Percentiles rank a stretch among this genome's conserved stretches.
Evolutionary conservation across 2,329 filamentous ascomycete genomes (phyloP).

Genomic region (Fusarium hainanense): DNA sequence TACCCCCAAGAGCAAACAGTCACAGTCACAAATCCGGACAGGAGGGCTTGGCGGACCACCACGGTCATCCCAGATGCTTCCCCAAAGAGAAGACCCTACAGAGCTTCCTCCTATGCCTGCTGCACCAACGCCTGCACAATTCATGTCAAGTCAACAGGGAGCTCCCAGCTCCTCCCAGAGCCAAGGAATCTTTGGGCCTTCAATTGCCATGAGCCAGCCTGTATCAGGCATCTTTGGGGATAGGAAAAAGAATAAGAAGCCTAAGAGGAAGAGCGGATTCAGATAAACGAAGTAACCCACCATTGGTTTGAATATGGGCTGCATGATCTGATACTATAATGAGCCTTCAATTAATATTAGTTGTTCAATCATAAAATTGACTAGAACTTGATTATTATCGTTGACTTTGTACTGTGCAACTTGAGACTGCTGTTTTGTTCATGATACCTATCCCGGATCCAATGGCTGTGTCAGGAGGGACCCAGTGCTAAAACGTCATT

Average conservation of each 20-base stretch:
- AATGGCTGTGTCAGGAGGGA: not conserved
- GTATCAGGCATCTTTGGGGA: conserved; percentile 60
- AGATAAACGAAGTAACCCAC: conserved; percentile 40
- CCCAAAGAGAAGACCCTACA: conserved; percentile 21
- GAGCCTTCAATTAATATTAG: not conserved
- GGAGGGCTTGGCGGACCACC: not conserved
- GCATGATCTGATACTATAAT: not conserved
- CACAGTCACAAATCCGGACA: not conserved
- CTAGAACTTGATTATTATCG: not conserved
- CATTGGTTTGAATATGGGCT: no score
- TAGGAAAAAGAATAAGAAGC: conserved; percentile 57
- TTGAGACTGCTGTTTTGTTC: conserved; percentile 14
- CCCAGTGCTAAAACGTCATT: conserved; percentile 37
- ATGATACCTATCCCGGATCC: conserved; percentile 9
- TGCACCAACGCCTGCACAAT: conserved; percentile 42
- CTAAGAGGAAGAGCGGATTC: conserved; percentile 57
- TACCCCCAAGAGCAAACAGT: conserved; percentile 12
- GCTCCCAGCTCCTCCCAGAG: conserved; percentile 51
- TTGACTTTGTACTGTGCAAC: not conserved
- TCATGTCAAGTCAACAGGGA: conserved; percentile 53
- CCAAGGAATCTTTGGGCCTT: conserved; percentile 44
- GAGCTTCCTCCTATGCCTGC: conserved; percentile 30
- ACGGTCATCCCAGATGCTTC: conserved; percentile 26
- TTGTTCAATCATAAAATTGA: not conserved
- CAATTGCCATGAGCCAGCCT: conserved; percentile 59